A percentile compares a stretch with the other conserved stretches of the same genome.
Conservation (phyloP, 2,329 filamentous ascomycete species). For the Blumeriella jaapii region DNA sequence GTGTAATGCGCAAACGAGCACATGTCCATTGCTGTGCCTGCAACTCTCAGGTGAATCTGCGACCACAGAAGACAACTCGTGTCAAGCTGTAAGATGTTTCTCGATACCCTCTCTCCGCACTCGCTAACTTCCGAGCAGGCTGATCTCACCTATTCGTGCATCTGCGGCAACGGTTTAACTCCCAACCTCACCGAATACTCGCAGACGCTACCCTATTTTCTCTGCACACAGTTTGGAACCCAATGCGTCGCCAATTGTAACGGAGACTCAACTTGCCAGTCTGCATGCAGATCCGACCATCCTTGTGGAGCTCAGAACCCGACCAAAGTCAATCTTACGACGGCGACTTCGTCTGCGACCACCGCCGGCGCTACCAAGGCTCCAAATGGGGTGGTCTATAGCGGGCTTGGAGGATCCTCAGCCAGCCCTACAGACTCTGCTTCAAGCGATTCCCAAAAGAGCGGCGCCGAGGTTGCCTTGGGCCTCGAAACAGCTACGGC, state of each 20-base stretch:
- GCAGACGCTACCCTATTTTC: constrained; percentile 66
- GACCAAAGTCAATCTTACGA: constrained; percentile 43
- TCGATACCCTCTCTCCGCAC: not conserved
- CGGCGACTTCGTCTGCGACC: constrained; percentile 25
- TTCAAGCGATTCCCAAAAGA: constrained; percentile 17
- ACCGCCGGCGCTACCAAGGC: constrained; percentile 29
- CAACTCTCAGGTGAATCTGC: constrained; percentile 37
- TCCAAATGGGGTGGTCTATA: constrained; percentile 28
- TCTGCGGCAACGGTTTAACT: constrained; percentile 53
- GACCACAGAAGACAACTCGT: constrained; percentile 49
- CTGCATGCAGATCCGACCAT: constrained; percentile 50
- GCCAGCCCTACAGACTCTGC: constrained; percentile 20
- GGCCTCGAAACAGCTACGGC: constrained; percentile 45
- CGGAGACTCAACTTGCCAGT: constrained; percentile 45
- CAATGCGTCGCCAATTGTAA: constrained; percentile 53
- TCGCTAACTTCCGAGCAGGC: constrained; percentile 29
- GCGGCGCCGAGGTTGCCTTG: constrained; percentile 31
- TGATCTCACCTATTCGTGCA: constrained; percentile 56
- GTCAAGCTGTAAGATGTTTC: constrained; percentile 45
- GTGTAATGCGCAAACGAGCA: constrained; percentile 51
- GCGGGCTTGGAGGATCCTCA: constrained; percentile 31
- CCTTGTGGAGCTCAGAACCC: constrained; percentile 63
- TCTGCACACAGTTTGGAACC: constrained; percentile 59
- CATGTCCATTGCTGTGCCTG: constrained; percentile 63
- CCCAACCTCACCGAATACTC: constrained; percentile 71